phyloP scores from a whole-genome alignment of 306 rosid genomes.

The Herpetospermum pedunculosum region DNA sequence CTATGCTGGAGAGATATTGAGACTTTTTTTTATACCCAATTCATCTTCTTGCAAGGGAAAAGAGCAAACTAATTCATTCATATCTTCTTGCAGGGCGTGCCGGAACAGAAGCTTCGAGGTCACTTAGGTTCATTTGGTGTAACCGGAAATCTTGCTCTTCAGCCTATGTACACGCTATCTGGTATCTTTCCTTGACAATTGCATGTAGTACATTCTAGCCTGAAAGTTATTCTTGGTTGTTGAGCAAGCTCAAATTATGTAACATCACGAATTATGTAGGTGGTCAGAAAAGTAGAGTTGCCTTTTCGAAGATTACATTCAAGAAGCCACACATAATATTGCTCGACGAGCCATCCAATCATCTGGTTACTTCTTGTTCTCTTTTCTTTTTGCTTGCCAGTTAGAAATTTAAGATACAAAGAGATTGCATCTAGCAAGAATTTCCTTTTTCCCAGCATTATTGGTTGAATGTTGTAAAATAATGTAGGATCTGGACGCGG shows the following conservation, averaged over 20 bases:
- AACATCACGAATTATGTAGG: slow-evolving; percentile 34
- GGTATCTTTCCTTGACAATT: slow-evolving; percentile 33
- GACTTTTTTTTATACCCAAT: not conserved
- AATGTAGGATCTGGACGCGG: slow-evolving; percentile 94
- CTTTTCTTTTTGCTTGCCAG: slow-evolving; percentile 11
- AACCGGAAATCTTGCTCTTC: slow-evolving; percentile 98
- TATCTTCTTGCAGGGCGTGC: slow-evolving; percentile 74
- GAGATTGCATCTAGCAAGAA: not conserved
- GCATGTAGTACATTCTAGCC: not conserved
- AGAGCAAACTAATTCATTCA: not conserved
- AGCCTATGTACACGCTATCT: slow-evolving; percentile 98
- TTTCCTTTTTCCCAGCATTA: not conserved
- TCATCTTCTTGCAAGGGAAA: not conserved
- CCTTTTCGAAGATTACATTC: slow-evolving; percentile 93
- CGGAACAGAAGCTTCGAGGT: slow-evolving; percentile 93
- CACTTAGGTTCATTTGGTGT: slow-evolving; percentile 98
- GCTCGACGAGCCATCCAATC: slow-evolving; percentile 99
- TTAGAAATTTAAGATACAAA: too few species aligned
- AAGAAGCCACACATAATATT: slow-evolving; percentile 94
- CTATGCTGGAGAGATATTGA: not conserved
- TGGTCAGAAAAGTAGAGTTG: slow-evolving; percentile 99
- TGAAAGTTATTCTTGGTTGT: not conserved
- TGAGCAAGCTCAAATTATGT: not conserved
- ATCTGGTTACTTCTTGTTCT: slow-evolving; percentile 42
- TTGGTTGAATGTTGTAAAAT: slow-evolving; percentile 5